Base-by-base conservation (phyloP, 2,329 filamentous ascomycete species). In the Colletotrichum sp. region DNA sequence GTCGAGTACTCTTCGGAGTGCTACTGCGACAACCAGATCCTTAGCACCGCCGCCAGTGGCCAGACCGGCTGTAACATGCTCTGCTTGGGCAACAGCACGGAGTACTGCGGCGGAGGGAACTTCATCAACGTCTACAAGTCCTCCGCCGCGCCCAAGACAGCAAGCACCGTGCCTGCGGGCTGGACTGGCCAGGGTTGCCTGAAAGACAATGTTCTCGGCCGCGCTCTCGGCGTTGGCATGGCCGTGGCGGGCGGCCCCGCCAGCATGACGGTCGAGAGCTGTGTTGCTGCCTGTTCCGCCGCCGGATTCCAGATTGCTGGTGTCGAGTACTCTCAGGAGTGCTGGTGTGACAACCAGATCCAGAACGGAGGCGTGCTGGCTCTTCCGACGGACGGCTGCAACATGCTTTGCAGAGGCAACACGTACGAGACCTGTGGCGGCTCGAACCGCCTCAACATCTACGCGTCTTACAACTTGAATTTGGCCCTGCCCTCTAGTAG, bases 1-100 rank as follows among this genome's bases (percentile, higher is more conserved):
- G 83, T 84, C 18, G 83, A 86, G 79, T 86, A 84, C 77, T 81
- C 82, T 64, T 77, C 72, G 34, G 84, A 86, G 74, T 85, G 85
- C 80, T 87, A 84, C 80, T 85, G 83, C 74, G 83, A 82, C 39
- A 82, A 81, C 78, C 79, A 77, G 57, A 76, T 85, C 10, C 78
- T 79, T 15, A 67, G 69, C 8, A 79, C 76, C 65, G 82, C 80
- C 74, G 62, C 74, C 30, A 76, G 77, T 24, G 67, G 82, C 16
- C 76, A 77, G 8, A 82, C 84, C 10, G 66, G 66, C 30, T 85
- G 84, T 77, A 79, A 78, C 36, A 83, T 84, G 81, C 60, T 78
- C 9, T 85, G 84, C 77, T 78, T 68, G 6, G 84, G 84, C 62
- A 78, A 84, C 70, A 57, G 72, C 13, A 80, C 77, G 57, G 76